phyloP scores from a whole-genome alignment of 2,329 filamentous ascomycete species.

The Pseudohalonectria lignicola region DNA sequence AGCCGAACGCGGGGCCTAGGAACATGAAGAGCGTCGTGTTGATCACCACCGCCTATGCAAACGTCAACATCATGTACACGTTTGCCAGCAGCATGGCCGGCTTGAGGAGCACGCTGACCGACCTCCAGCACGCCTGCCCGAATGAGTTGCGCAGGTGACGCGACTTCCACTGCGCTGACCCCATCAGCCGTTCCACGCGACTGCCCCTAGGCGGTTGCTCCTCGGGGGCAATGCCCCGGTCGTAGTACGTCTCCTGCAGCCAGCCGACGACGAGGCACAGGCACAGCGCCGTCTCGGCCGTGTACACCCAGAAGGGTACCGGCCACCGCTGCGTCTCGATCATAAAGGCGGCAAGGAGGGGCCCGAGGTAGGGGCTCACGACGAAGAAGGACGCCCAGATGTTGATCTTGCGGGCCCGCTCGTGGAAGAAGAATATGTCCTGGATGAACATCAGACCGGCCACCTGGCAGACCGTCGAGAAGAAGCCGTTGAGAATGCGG shows the following conservation, averaged over 20 bases:
- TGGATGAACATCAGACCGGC: slow-evolving; percentile 41
- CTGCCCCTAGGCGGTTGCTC: slow-evolving; percentile 23
- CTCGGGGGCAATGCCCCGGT: slow-evolving; percentile 24
- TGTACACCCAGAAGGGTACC: slow-evolving; percentile 35
- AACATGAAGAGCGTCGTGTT: slow-evolving; percentile 45
- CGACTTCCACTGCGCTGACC: slow-evolving; percentile 21
- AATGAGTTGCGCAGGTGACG: slow-evolving; percentile 26
- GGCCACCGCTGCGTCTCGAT: slow-evolving; percentile 32
- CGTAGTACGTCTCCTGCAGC: slow-evolving; percentile 38
- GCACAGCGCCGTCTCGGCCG: slow-evolving; percentile 23
- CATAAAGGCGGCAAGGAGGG: slow-evolving; percentile 35
- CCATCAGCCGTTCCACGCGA: slow-evolving; percentile 15
- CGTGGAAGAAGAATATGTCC: slow-evolving; percentile 50
- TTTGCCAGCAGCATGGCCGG: slow-evolving; percentile 23
- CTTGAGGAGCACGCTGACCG: slow-evolving; percentile 25
- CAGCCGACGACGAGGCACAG: slow-evolving; percentile 28
- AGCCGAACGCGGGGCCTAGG: slow-evolving; percentile 35
- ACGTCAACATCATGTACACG: slow-evolving; percentile 25
- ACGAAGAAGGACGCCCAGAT: slow-evolving; percentile 32
- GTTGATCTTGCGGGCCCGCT: slow-evolving; percentile 38
- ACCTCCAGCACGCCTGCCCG: slow-evolving; percentile 24
- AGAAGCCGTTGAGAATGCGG: slow-evolving; percentile 35
- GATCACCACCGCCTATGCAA: slow-evolving; percentile 42
- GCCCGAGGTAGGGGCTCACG: slow-evolving; percentile 31
- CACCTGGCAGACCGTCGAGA: slow-evolving; percentile 31